Evolutionary conservation across 2,329 filamentous ascomycete species (phyloP).

Genomic region (Trichoderma citrinoviride): DNA sequence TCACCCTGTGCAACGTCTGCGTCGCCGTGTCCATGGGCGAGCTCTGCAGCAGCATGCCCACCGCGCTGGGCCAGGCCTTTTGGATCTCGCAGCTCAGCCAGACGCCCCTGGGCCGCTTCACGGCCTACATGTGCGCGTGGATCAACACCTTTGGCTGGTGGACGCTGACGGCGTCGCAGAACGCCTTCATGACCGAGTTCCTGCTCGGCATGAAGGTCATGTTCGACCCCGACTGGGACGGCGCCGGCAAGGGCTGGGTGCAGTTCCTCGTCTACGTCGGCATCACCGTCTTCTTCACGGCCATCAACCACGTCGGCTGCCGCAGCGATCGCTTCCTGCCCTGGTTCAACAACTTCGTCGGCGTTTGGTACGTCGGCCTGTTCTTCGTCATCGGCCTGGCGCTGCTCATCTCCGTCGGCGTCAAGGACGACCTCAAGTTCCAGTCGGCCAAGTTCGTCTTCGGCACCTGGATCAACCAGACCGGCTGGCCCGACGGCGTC

Average conservation of each 20-base stretch:
- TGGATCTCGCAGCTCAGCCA: constrained; percentile 44
- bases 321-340: constrained; percentile 41
- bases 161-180: constrained; percentile 53
- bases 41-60: constrained; percentile 58
- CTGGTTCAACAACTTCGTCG: constrained; percentile 56
- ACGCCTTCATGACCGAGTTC: constrained; percentile 58
- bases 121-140: constrained; percentile 58
- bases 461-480: constrained; percentile 44
- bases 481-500: constrained; percentile 54
- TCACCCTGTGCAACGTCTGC: constrained; percentile 51
- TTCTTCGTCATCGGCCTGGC: constrained; percentile 53
- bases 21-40: constrained; percentile 56
- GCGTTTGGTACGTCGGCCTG: constrained; percentile 49
- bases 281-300: constrained; percentile 46
- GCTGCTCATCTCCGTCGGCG: constrained; percentile 51
- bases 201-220: constrained; percentile 56
- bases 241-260: constrained; percentile 48
- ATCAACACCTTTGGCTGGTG: constrained; percentile 61
- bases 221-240: constrained; percentile 48
- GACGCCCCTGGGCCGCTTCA: constrained; percentile 46
- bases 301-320: constrained; percentile 52
- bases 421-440: constrained; percentile 43
- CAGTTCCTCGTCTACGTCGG: constrained; percentile 55
- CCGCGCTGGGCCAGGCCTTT: constrained; percentile 58
- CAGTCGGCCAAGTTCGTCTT: constrained; percentile 53